Evolutionary conservation across 306 rosid genomes (phyloP).

Genomic region (Luffa aegyptiaca): DNA sequence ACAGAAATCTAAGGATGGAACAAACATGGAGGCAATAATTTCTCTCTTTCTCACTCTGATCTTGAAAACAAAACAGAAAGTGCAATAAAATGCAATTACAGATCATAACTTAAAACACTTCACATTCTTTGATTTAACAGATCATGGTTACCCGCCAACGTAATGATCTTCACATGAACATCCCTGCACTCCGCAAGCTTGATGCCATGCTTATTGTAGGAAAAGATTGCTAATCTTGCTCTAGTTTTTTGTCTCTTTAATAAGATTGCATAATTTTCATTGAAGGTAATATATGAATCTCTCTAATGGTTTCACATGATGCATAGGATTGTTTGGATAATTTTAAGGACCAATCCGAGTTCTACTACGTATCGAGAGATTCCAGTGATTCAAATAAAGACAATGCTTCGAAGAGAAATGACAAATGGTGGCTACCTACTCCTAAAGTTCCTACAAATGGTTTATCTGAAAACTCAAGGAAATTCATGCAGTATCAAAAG

Average conservation of each 20-base stretch:
- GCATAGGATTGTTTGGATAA: conserved; percentile 80
- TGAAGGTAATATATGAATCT: not conserved
- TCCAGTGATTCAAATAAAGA: conserved; percentile 45
- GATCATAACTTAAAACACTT: not conserved
- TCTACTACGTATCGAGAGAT: conserved; percentile 65
- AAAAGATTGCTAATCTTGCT: conserved; percentile 6
- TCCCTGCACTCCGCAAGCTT: conserved; percentile 83
- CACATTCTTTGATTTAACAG: conserved; percentile 30
- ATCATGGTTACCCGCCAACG: conserved; percentile 91
- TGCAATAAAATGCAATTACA: not conserved
- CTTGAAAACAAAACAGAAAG: not conserved
- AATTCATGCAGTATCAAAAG: conserved; percentile 83
- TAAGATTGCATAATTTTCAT: not conserved
- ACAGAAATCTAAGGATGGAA: conserved; percentile 70
- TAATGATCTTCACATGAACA: conserved; percentile 91
- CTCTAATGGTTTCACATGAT: conserved; percentile 5
- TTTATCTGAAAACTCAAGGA: conserved; percentile 68
- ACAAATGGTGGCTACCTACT: conserved; percentile 96
- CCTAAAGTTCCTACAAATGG: conserved; percentile 74
- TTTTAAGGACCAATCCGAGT: conserved; percentile 63
- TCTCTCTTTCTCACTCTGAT: not conserved
- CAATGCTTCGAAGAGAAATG: conserved; percentile 31
- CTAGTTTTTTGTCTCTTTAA: not conserved
- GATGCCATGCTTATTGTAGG: conserved; percentile 88
- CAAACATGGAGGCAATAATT: conserved; percentile 68